Evolutionary conservation across 2,329 filamentous ascomycete species (phyloP), one percentile per base, ranked within the genome.

Genomic region (Talaromyces sp.): DNA sequence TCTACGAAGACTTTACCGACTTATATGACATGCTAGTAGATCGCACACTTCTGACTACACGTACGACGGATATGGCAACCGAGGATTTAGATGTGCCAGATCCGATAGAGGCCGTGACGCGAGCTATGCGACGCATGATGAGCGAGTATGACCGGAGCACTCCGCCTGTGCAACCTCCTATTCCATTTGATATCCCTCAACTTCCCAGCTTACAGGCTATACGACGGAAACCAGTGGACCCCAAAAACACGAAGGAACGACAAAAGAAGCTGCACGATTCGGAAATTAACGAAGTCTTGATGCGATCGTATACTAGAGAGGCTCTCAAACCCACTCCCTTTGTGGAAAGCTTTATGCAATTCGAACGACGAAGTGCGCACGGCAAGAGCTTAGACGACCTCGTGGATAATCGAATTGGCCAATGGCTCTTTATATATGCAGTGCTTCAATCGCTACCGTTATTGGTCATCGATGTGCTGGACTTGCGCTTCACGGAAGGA

Each of bases 21-120:
- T 78, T 97, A 15, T 97, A 97, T 73, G 92, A 97, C 68, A 78
- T 96, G 59, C 77, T 96, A 13, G 94, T 91, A 5, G 91, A 97
- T 70, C 86, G 91, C 22, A 83, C 82, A 25, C 82, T 84, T 35
- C 73, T 95, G 31, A 97, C 93, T 0, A 89, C 89, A 1, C 85
- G 93, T 59, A 87, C 87, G 2, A 85, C 87, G 28, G 89, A 92
- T 66, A 84, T 89, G 63, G 80, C 79, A 1, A 78, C 81, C 1
- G 81, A 82, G 19, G 76, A 82, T 15, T 74, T 76, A 8, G 76
- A 78, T 10, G 71, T 77, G 2, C 73, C 77, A 11, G 75, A 77
- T 48, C 63, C 70, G 4, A 77, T 81, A 21, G 84, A 88, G 61
- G 82, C 87, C 22, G 80, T 84, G 10, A 79, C 84, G 25, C 81